Conservation (phyloP, 1,284 basidiomycete species). For the Paramarasmius palmivorus region DNA sequence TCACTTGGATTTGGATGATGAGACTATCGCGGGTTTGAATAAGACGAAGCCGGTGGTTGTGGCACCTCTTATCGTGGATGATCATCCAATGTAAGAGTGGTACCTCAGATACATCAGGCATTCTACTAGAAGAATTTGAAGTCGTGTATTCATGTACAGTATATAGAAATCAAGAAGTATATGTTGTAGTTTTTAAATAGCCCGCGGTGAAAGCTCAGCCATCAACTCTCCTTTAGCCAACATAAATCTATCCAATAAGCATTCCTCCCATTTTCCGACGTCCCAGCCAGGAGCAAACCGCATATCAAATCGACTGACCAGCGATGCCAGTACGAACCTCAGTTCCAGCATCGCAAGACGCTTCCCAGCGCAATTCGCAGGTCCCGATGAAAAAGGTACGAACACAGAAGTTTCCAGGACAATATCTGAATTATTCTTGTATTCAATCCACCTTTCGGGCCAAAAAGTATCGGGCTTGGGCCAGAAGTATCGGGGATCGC, state of each 20-base stretch:
- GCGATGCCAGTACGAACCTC: conserved; percentile 23
- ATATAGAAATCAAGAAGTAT: no score
- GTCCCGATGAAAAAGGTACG: conserved; percentile 34
- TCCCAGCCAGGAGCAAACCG: conserved; percentile 27
- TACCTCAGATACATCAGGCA: no score
- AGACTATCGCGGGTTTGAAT: conserved; percentile 48
- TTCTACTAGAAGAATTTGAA: no score
- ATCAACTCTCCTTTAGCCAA: conserved; percentile 24
- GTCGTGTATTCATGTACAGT: no score
- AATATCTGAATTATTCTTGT: conserved; percentile 16
- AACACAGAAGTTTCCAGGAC: conserved; percentile 23
- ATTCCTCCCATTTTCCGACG: conserved; percentile 24
- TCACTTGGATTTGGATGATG: conserved; percentile 54
- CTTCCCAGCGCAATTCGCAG: conserved; percentile 35
- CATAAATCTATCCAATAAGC: conserved; percentile 30
- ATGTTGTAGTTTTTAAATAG: no score
- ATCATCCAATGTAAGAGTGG: no score
- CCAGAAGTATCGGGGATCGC: conserved; percentile 41
- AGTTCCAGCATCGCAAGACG: conserved; percentile 32
- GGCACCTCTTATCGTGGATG: conserved; percentile 24
- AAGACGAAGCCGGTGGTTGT: conserved; percentile 56
- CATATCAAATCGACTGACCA: conserved; percentile 32
- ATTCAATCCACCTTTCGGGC: conserved; percentile 41
- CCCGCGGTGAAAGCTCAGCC: no score
- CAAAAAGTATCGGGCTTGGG: conserved; percentile 40